phyloP scores from a whole-genome alignment of 495 filamentous ascomycete species.

The Aspergillus carlsbadensis region DNA sequence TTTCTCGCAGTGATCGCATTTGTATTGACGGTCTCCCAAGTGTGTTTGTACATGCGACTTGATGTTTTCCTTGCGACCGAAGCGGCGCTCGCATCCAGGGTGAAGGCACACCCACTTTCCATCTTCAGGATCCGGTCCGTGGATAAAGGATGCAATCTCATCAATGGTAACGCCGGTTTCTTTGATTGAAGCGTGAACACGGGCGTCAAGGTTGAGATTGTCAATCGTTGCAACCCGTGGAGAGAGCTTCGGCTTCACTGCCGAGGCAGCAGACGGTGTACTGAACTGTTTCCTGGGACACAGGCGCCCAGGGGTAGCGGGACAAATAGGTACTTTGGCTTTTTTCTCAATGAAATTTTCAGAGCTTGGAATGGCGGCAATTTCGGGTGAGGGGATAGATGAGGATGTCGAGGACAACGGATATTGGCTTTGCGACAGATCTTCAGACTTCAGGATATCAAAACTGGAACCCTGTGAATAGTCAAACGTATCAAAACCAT shows the following conservation, averaged over 20 bases:
- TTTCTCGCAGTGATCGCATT: conserved; percentile 84
- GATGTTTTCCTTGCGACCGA: conserved; percentile 95
- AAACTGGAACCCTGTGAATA: conserved; percentile 30
- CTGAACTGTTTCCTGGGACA: conserved; percentile 16
- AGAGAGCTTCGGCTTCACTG: conserved; percentile 32
- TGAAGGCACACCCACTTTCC: conserved; percentile 84
- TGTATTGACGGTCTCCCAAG: conserved; percentile 89
- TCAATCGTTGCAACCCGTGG: conserved; percentile 40
- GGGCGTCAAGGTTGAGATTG: conserved; percentile 47
- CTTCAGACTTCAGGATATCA: conserved; percentile 28
- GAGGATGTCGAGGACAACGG: conserved; percentile 41
- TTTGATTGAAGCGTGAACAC: conserved; percentile 52
- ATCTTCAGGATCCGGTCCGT: conserved; percentile 70
- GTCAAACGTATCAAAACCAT: conserved; percentile 33
- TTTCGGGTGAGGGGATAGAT: conserved; percentile 48
- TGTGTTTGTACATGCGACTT: conserved; percentile 97
- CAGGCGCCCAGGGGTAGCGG: conserved; percentile 25
- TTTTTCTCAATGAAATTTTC: conserved; percentile 24
- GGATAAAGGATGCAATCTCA: conserved; percentile 82
- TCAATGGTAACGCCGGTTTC: conserved; percentile 81
- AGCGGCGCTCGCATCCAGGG: conserved; percentile 76
- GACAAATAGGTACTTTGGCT: conserved; percentile 31
- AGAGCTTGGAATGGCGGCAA: conserved; percentile 45
- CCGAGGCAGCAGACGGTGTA: conserved; percentile 26
- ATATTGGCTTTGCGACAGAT: conserved; percentile 22